Conservation (phyloP, 371 early-diverging fungal genomes). For the Syncephalastrum contaminatum region DNA sequence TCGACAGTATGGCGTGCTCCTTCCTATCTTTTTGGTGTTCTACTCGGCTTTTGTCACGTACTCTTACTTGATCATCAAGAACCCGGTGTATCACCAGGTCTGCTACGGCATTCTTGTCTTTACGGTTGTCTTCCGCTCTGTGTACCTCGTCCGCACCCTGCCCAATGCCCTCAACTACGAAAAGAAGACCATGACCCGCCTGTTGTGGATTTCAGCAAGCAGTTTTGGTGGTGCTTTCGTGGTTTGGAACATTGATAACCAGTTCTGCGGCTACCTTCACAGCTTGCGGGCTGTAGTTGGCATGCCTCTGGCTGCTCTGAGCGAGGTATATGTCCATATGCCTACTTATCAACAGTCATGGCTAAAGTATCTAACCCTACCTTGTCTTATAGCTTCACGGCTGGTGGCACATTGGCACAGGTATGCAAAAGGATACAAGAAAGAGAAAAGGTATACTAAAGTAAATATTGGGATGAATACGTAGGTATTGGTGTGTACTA, state of each 20-base stretch:
- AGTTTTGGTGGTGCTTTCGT: constrained; percentile 62
- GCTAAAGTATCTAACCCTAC: background rate
- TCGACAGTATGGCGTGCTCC: constrained; percentile 25
- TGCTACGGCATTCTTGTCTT: constrained; percentile 59
- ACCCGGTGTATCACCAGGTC: constrained; percentile 77
- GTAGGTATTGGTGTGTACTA: constrained; percentile 40
- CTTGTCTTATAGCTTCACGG: constrained; percentile 68
- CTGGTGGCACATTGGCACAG: constrained; percentile 77
- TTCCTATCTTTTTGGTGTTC: constrained; percentile 42
- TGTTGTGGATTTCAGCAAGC: constrained; percentile 34
- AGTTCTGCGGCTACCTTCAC: constrained; percentile 59
- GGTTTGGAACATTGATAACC: constrained; percentile 83
- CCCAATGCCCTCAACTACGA: constrained; percentile 32
- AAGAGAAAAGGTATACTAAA: background rate
- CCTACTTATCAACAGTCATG: background rate
- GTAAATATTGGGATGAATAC: background rate
- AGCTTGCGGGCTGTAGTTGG: constrained; percentile 48
- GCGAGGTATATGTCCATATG: constrained; percentile 23
- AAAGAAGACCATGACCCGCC: constrained; percentile 26
- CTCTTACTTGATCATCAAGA: constrained; percentile 61
- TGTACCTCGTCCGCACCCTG: constrained; percentile 30
- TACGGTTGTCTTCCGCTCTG: constrained; percentile 46
- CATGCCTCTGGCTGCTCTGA: constrained; percentile 52
- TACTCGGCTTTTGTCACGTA: constrained; percentile 59
- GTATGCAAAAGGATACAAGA: constrained; percentile 12